Base-by-base conservation (phyloP, 495 filamentous ascomycete genomes). In the Aspergillus bertholletiae region DNA sequence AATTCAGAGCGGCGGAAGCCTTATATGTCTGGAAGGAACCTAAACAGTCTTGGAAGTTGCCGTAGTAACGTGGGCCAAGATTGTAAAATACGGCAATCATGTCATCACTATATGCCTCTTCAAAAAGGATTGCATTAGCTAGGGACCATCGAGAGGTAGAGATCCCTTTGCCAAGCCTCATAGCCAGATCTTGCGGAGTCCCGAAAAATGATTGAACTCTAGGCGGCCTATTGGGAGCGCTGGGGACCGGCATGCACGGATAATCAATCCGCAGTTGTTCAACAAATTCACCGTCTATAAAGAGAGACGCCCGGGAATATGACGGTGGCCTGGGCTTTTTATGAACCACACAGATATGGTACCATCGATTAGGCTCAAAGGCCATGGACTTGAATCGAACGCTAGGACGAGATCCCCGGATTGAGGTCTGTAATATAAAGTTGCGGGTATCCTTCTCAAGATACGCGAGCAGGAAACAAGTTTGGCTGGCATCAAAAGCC, bases 11-110 rank as follows among this genome's bases (percentile, higher is more conserved):
- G 17, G 94, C 92, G 22, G 95, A 97, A n/a, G 95, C 92, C 56
- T 86, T 86, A 65, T 97, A 98, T 0, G 94, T 98, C 64, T 97
- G 92, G 63, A 98, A 96, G 15, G 92, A 93, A 9, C 94, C 94
- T 20, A 98, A 78, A 56, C 90, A 92, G 65, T 98, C 94, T 66
- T 98, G 94, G 61, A 93, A 96, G 64, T 97, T 97, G 2, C 94
- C 94, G 67, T 88, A 84, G 61, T 98, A 98, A 30, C 90, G 85
- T 20, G 89, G 86, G 1, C 94, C 92, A 15, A 98, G 84, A 49
- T 91, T 88, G 67, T 87, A 90, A 60, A 93, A 88, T 2, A 97
- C 94, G 22, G 93, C 85, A 21, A 97, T 80, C 51, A 97, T 80
- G 65, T 98, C 95, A 60, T 97, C 93, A 51, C 90, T 96, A 40